phyloP scores from a whole-genome alignment of 2,329 filamentous ascomycete species.

The Penicillium sp. region DNA sequence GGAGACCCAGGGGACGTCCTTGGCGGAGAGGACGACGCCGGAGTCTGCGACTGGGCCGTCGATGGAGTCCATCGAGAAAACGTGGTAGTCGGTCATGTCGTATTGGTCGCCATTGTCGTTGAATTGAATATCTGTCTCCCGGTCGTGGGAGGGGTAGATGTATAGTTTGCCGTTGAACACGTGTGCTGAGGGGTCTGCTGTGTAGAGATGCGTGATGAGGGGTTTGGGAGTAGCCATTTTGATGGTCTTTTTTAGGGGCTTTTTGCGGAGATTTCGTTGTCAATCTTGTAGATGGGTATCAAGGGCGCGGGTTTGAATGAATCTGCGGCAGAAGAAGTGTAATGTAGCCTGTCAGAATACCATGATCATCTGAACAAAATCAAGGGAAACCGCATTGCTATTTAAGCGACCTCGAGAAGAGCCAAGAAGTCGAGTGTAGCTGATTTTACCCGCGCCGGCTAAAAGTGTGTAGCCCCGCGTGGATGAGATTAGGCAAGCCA shows the following conservation, averaged over 20 bases:
- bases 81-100: conserved; percentile 84
- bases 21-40: conserved; percentile 68
- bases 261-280: background rate
- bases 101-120: conserved; percentile 88
- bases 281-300: background rate
- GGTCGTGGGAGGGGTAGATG: conserved; percentile 82
- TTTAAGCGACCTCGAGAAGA: background rate
- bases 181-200: conserved; percentile 79
- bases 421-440: background rate
- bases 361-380: background rate
- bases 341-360: background rate
- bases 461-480: background rate
- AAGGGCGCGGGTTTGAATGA: background rate
- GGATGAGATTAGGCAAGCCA: background rate
- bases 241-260: background rate
- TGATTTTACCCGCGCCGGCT: conserved; percentile 6
- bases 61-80: conserved; percentile 68
- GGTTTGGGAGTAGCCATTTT: conserved; percentile 47
- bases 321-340: background rate
- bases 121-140: conserved; percentile 73
- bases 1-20: conserved; percentile 75
- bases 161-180: conserved; percentile 78
- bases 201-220: conserved; percentile 77
- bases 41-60: conserved; percentile 71
- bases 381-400: background rate